These are phyloP conservation scores for Bolboschoenus planiculmis DNA, from an alignment of 176 grass and related monocot species.

Conservation along the genomic window DNA sequence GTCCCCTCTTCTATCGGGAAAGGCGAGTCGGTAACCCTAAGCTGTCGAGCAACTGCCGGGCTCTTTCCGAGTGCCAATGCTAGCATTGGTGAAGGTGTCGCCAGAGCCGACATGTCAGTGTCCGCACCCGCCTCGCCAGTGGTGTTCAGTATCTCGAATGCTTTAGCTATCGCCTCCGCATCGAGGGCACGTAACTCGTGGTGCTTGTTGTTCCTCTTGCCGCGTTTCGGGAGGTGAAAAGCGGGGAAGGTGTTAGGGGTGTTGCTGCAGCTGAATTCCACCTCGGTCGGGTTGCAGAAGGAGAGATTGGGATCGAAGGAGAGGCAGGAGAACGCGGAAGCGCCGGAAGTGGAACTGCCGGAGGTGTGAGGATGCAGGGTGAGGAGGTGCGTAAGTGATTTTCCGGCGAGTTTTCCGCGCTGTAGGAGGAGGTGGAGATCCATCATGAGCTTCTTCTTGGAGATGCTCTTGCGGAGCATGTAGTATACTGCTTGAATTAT, in stretches of 20 bases:
- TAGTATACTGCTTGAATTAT: slow-evolving; percentile 59
- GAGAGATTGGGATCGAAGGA: slow-evolving; percentile 22
- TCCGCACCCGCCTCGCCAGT: not conserved
- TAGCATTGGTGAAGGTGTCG: slow-evolving; percentile 56
- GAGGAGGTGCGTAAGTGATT: slow-evolving; percentile 41
- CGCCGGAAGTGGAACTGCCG: not conserved
- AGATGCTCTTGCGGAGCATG: slow-evolving; percentile 68
- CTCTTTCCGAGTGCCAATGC: slow-evolving; percentile 44
- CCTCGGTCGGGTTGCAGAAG: slow-evolving; percentile 36
- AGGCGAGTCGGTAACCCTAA: slow-evolving; percentile 86
- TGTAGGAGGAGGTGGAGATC: slow-evolving; percentile 65
- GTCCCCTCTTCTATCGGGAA: slow-evolving; percentile 51
- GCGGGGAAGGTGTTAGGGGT: slow-evolving; percentile 40
- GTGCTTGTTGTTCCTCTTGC: not conserved
- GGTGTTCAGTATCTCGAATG: slow-evolving; percentile 61
- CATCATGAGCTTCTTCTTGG: slow-evolving; percentile 68
- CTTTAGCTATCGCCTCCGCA: slow-evolving; percentile 37
- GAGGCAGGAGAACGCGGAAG: slow-evolving; percentile 9
- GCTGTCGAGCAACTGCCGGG: slow-evolving; percentile 37
- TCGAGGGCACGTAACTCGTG: slow-evolving; percentile 24
- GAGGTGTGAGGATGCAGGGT: slow-evolving; percentile 8
- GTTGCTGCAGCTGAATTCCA: slow-evolving; percentile 91
- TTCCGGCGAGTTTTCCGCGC: slow-evolving; percentile 65
- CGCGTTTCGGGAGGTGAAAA: slow-evolving; percentile 27
- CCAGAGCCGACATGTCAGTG: not conserved